These are phyloP conservation scores for Tuctoria greenei DNA, from an alignment of 176 grass and related monocot genomes.

Conservation along the genomic window DNA sequence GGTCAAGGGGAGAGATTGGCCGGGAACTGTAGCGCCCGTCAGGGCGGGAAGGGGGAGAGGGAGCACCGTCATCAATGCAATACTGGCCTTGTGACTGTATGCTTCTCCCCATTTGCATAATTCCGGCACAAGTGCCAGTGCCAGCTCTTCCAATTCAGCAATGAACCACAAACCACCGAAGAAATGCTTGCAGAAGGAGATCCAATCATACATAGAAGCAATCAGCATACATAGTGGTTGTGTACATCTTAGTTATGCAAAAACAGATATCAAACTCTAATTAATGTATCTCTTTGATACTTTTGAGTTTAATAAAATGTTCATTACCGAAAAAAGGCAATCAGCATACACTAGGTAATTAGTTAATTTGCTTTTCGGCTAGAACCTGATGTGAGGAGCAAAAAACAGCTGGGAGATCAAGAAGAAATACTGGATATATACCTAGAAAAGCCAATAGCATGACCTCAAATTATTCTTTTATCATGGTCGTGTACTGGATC, in stretches of 20 bases:
- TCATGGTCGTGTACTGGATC: slow-evolving; percentile 15
- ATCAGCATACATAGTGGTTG: neutral
- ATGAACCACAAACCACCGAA: neutral
- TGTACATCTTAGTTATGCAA: no score
- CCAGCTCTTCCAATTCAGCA: slow-evolving; percentile 23
- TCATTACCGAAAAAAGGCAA: no score
- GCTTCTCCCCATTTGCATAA: slow-evolving; percentile 30
- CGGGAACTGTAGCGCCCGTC: slow-evolving; percentile 37
- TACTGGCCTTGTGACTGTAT: slow-evolving; percentile 26
- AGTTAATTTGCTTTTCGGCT: neutral
- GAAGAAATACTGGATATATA: neutral
- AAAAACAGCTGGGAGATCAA: neutral
- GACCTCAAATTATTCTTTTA: slow-evolving; percentile 39
- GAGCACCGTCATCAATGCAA: slow-evolving; percentile 40
- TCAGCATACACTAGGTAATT: neutral
- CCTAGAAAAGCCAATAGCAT: slow-evolving; percentile 14
- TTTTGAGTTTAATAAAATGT: no score
- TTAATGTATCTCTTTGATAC: no score
- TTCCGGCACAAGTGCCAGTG: neutral
- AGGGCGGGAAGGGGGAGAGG: slow-evolving; percentile 13
- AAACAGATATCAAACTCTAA: no score
- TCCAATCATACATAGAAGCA: neutral
- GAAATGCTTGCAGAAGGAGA: slow-evolving; percentile 2
- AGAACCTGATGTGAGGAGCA: neutral
- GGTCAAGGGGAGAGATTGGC: slow-evolving; percentile 22